These are phyloP conservation scores for Eucalyptus pauciflora DNA, from an alignment of 345 rosid species.

Conservation along the genomic window DNA sequence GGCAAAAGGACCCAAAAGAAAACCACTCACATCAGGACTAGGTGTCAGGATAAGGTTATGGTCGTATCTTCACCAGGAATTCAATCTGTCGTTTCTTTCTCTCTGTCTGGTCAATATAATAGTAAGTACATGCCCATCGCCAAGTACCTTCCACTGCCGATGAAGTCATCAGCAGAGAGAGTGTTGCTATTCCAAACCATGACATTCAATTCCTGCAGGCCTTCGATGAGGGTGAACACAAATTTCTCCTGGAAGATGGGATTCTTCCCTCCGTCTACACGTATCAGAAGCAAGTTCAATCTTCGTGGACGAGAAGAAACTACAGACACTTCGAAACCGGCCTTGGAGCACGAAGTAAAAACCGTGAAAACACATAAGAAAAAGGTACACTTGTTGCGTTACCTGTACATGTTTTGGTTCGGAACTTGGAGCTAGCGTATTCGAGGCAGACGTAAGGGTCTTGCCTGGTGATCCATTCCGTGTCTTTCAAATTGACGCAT, in stretches of 20 bases:
- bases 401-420: slow-evolving; percentile 9
- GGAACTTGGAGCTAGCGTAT: background rate
- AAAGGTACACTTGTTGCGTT: background rate
- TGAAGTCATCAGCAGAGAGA: slow-evolving; percentile 52
- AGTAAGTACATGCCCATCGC: background rate
- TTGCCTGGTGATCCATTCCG: slow-evolving; percentile 8
- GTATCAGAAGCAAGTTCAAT: background rate
- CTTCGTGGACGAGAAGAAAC: background rate
- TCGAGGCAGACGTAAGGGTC: slow-evolving; percentile 8
- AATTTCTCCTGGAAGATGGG: slow-evolving; percentile 91
- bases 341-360: background rate
- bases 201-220: slow-evolving; percentile 49
- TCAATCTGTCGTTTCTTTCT: background rate
- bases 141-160: slow-evolving; percentile 70
- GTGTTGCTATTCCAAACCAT: slow-evolving; percentile 78
- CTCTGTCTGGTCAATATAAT: background rate
- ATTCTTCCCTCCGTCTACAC: slow-evolving; percentile 65
- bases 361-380: background rate
- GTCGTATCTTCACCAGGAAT: background rate
- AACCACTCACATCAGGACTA: background rate
- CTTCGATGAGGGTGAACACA: slow-evolving; percentile 59
- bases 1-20: background rate
- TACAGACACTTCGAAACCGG: background rate
- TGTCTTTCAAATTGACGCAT: slow-evolving; percentile 4
- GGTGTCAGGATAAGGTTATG: background rate